Conservation (phyloP, 495 filamentous ascomycete species). For the Neurospora sp. region DNA sequence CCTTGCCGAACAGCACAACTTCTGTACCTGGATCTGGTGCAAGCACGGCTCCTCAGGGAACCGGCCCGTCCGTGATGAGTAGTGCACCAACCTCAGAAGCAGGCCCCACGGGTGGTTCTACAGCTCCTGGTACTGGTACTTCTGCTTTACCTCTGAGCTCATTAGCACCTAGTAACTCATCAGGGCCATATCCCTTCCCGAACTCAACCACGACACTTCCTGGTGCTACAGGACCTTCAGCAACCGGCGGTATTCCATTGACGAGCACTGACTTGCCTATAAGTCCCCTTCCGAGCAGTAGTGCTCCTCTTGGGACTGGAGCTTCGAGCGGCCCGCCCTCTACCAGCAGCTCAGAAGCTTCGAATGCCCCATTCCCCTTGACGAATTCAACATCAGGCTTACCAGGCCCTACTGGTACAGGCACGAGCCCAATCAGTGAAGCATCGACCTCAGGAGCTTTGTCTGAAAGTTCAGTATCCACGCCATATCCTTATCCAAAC, state of each 20-base stretch:
- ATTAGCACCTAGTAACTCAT: neutral
- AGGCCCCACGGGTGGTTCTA: neutral
- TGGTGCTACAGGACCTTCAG: neutral
- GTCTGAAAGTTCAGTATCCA: neutral
- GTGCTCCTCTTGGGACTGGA: neutral
- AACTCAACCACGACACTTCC: neutral
- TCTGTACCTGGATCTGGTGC: neutral
- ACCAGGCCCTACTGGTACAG: constrained; percentile 3
- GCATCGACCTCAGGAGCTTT: neutral
- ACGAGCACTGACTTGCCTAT: neutral
- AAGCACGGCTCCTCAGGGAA: constrained; percentile 6
- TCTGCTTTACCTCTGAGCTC: neutral
- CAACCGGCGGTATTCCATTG: neutral
- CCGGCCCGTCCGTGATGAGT: constrained; percentile 1
- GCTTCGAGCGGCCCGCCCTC: neutral
- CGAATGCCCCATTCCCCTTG: constrained; percentile 4
- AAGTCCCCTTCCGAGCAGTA: neutral
- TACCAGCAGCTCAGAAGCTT: neutral
- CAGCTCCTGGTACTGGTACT: neutral
- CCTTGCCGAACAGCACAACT: constrained; percentile 8
- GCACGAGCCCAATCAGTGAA: neutral
- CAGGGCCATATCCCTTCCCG: neutral
- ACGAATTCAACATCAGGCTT: constrained; percentile 11
- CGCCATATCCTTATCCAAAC: constrained; percentile 12
- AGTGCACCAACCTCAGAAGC: neutral